Base-by-base conservation (phyloP, 1,284 basidiomycete species). In the Omphalotus olearius region DNA sequence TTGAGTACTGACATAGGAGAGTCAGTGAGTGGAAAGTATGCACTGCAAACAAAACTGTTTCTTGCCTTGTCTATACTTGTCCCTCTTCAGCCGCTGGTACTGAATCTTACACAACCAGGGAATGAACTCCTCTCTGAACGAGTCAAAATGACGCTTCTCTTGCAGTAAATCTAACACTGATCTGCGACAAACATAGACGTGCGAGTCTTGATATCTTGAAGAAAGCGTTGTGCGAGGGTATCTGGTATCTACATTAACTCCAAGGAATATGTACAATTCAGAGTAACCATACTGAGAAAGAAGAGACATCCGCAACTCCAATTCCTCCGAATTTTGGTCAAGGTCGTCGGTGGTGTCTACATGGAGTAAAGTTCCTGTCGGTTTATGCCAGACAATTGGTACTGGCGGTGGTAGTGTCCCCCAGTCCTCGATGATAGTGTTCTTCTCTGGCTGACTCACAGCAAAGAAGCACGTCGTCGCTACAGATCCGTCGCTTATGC, bases 51-150 rank as follows among this genome's bases (percentile, higher is more conserved):
- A 55, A 18, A 13, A 30, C 28, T 26, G 23, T 30, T 4, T 57
- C 69, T 48, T 59, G 85, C 84, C 66, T 51, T 67, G 63, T 23
- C 70, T 75, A 57, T 88, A 88, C 67, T 82, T 86, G 42, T 66
- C 68, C 54, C 73, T 71, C 59, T 80, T 83, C 6, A 74, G 72
- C 9, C 71, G 69, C 51, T 85, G 83, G 59, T 92, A 93, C 55
- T 89, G 87, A 6, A 89, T 72, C 65, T 91, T 93, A 69, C 91
- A 87, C 41, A 95, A 65, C 90, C 91, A 95, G 0, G 93, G 93
- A 6, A 96, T 68, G 60, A 95, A 90, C 57, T 95, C 91, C 65
- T 94, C 89, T 49, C 85, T 74, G 53, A 96, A 76, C 11, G 89
- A 93, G 47, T 90, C 84, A 38, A 93, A 74, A 57, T 83, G 77